A percentile compares a stretch with the other conserved stretches of the same genome.
These are phyloP conservation scores for Debaryomyces hansenii DNA, from an alignment of 805 yeast species.

Conservation along the genomic window DNA sequence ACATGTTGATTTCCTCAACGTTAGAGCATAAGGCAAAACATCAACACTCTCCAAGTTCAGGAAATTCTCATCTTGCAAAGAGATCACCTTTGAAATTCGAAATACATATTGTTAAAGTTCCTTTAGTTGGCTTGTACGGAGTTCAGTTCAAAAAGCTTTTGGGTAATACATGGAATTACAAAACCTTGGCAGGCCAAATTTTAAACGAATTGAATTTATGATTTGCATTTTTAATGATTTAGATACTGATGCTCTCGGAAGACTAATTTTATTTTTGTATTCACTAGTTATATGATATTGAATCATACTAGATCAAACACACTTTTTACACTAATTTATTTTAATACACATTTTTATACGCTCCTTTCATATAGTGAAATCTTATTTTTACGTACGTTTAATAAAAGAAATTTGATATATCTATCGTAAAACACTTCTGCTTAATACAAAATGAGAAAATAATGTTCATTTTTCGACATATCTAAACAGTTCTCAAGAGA, in stretches of 20 bases:
- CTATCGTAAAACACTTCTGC: no score
- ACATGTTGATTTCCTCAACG: slow-evolving; percentile 61
- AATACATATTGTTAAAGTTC: slow-evolving; percentile 88
- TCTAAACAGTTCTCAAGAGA: no score
- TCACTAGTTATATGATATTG: no score
- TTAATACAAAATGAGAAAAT: no score
- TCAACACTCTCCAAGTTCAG: slow-evolving; percentile 29
- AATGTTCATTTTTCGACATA: no score
- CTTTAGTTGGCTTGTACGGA: slow-evolving; percentile 86
- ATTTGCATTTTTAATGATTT: not conserved
- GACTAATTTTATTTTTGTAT: no score
- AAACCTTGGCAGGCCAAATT: slow-evolving; percentile 84
- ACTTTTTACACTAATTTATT: not conserved
- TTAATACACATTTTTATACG: not conserved
- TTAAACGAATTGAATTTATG: slow-evolving; percentile 67
- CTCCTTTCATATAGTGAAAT: no score
- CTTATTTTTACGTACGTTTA: no score
- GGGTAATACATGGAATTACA: slow-evolving; percentile 95
- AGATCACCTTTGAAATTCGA: slow-evolving; percentile 77
- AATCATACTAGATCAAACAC: not conserved
- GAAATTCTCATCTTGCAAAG: slow-evolving; percentile 11
- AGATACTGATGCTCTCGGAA: no score
- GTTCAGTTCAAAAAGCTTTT: slow-evolving; percentile 90
- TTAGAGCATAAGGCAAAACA: slow-evolving; percentile 50
- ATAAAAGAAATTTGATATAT: no score